A percentile compares a stretch with the other conserved stretches of the same genome.
These are phyloP conservation scores for Talaromyces funiculosus DNA, from an alignment of 2,329 filamentous ascomycete genomes.

Conservation along the genomic window DNA sequence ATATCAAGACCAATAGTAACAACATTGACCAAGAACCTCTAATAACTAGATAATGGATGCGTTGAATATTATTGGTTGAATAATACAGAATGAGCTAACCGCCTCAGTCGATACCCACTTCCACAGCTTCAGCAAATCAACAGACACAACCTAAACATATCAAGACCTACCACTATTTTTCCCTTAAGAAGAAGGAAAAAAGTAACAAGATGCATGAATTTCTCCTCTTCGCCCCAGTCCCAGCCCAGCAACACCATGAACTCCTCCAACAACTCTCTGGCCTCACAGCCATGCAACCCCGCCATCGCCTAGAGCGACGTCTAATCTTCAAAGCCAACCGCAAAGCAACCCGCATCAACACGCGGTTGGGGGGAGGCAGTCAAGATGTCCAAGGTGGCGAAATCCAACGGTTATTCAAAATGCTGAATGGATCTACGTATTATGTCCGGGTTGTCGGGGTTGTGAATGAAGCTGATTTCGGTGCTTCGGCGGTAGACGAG, in stretches of 20 bases:
- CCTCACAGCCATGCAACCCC: constrained; percentile 56
- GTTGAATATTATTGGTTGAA: no score
- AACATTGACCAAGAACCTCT: no score
- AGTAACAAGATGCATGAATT: constrained; percentile 56
- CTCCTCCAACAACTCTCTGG: constrained; percentile 58
- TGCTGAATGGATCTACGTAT: constrained; percentile 49
- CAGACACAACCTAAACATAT: neutral
- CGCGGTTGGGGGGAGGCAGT: constrained; percentile 35
- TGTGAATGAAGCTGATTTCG: constrained; percentile 35
- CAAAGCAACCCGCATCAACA: constrained; percentile 38
- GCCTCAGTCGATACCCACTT: no score
- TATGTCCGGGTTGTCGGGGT: constrained; percentile 49
- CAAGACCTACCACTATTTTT: no score
- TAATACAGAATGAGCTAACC: no score
- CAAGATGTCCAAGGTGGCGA: constrained; percentile 42
- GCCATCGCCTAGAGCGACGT: constrained; percentile 49
- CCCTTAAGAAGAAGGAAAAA: neutral
- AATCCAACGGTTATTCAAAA: constrained; percentile 41
- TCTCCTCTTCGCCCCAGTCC: constrained; percentile 56
- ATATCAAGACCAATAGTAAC: no score
- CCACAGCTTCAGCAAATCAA: neutral
- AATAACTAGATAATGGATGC: no score
- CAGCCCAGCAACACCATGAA: constrained; percentile 53
- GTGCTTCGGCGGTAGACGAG: constrained; percentile 16
- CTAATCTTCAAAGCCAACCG: constrained; percentile 54